Conservation (phyloP, 2,329 filamentous ascomycete species). For the Penicillium capsulatum region DNA sequence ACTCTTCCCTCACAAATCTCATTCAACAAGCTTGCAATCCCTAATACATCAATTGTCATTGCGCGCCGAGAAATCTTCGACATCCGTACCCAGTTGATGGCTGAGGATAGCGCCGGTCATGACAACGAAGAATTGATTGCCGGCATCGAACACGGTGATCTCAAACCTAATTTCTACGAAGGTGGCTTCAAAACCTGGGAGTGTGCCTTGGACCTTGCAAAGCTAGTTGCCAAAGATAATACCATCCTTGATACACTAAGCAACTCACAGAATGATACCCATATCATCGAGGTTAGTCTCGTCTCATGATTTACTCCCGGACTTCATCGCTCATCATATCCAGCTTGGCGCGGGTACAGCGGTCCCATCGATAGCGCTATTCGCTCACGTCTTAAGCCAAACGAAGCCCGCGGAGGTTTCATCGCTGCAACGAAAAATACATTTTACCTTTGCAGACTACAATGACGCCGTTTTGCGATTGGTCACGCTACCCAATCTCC, state of each 20-base stretch:
- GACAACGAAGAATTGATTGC: slow-evolving; percentile 44
- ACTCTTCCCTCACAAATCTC: slow-evolving; percentile 57
- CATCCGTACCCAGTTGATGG: slow-evolving; percentile 60
- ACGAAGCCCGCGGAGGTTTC: slow-evolving; percentile 7
- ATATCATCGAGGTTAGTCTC: slow-evolving; percentile 39
- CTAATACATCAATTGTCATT: slow-evolving; percentile 30
- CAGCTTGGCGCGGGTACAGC: slow-evolving; percentile 63
- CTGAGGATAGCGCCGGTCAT: slow-evolving; percentile 47
- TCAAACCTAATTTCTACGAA: slow-evolving; percentile 60
- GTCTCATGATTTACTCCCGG: neutral
- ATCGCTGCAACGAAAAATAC: slow-evolving; percentile 28
- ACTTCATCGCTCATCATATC: neutral
- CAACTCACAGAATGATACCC: slow-evolving; percentile 28
- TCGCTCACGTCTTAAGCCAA: slow-evolving; percentile 48
- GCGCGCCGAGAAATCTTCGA: slow-evolving; percentile 61
- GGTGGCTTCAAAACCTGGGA: slow-evolving; percentile 68
- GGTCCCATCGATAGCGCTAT: slow-evolving; percentile 54
- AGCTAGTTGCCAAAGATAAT: slow-evolving; percentile 25
- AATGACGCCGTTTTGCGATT: slow-evolving; percentile 58
- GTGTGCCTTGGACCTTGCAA: slow-evolving; percentile 58
- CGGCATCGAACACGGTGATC: slow-evolving; percentile 53
- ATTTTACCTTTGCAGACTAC: slow-evolving; percentile 59
- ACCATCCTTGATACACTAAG: slow-evolving; percentile 8
- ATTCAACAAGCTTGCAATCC: slow-evolving; percentile 52
- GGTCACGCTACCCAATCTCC: slow-evolving; percentile 58